Evolutionary conservation across 352 stramenopile species (phyloP).

Genomic region (Phytophthora podocarpi): DNA sequence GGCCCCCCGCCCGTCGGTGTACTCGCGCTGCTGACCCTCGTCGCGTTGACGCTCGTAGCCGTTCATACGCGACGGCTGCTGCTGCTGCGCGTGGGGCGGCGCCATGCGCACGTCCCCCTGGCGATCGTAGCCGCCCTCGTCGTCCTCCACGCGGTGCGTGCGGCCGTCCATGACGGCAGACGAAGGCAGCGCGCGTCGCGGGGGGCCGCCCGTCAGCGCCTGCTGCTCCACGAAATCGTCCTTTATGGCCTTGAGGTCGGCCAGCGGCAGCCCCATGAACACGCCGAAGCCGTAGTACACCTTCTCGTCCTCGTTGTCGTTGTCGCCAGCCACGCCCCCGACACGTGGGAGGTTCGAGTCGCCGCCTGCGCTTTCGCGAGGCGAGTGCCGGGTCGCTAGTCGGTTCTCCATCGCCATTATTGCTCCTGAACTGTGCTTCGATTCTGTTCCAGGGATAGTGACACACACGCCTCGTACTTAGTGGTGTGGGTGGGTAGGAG

Average conservation of each 20-base stretch:
- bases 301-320: constrained; percentile 82
- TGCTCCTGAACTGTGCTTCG: constrained; percentile 12
- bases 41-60: constrained; percentile 22
- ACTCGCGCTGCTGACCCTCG: constrained; percentile 22
- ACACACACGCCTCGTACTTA: constrained; percentile 16
- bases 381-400: constrained; percentile 32
- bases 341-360: constrained; percentile 27
- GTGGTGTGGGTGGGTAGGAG: neutral
- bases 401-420: constrained; percentile 47
- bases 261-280: constrained; percentile 86
- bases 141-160: constrained; percentile 26
- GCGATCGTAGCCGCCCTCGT: constrained; percentile 27
- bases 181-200: constrained; percentile 12
- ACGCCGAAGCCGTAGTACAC: constrained; percentile 91
- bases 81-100: constrained; percentile 11
- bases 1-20: constrained; percentile 7
- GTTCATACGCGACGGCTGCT: constrained; percentile 16
- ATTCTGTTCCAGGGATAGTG: constrained; percentile 7
- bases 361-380: constrained; percentile 14
- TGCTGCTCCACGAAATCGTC: constrained; percentile 79
- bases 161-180: constrained; percentile 17
- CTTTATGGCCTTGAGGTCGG: constrained; percentile 87
- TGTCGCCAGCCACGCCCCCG: constrained; percentile 47
- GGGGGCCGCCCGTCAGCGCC: constrained; percentile 25
- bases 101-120: constrained; percentile 27